Base-by-base conservation (phyloP, 768 basidiomycete species). In the Phlebiopsis flavidoalba region DNA sequence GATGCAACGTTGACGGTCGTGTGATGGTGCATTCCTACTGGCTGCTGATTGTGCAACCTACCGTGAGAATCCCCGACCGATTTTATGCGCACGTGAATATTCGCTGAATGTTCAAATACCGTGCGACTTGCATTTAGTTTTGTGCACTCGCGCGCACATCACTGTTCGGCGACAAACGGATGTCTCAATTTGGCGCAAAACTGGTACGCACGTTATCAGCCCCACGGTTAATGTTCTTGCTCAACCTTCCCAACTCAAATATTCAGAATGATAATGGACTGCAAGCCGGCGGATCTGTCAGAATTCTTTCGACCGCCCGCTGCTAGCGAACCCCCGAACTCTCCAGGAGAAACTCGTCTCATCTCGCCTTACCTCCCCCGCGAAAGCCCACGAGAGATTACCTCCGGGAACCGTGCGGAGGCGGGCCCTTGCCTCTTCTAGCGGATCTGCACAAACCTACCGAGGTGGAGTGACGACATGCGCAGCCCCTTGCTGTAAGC, bases 381-480 rank as follows among this genome's bases (percentile, higher is more conserved):
- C 24, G 6, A 35, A 17, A 31, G 52, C 19, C 19, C 48, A 5
- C 24, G 6, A 35, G 8, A 31, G 52, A 53, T 14, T 55, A 22
- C 54, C 19, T 24, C 54, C 54, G 54, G 36, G 24, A 17, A 19
- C 53, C 36, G 33, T 36, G 26, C 26, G 51, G 10, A 52, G 31
- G 21, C 52, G 52, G 52, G 24, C 54, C 54, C 54, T 11, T 55
- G 17, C 54, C 54, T 24, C 22, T 55, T 37, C 40, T 19, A n/a
- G 54, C 15, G 19, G 54, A 55, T 55, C 54, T 55, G 53, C 53
- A 49, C 19, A 17, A n/a, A 49, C 24, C 48, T 15, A 11, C 14
- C 48, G 12, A 21, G 51, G 22, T 55, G 19, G 21, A 55, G 54
- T 55, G 54, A 55, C 54, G 54, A 55, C 54, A 55, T 55, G 54